These are phyloP conservation scores for Halophytophthora batemanensis DNA, from an alignment of 352 stramenopile genomes.

Conservation along the genomic window DNA sequence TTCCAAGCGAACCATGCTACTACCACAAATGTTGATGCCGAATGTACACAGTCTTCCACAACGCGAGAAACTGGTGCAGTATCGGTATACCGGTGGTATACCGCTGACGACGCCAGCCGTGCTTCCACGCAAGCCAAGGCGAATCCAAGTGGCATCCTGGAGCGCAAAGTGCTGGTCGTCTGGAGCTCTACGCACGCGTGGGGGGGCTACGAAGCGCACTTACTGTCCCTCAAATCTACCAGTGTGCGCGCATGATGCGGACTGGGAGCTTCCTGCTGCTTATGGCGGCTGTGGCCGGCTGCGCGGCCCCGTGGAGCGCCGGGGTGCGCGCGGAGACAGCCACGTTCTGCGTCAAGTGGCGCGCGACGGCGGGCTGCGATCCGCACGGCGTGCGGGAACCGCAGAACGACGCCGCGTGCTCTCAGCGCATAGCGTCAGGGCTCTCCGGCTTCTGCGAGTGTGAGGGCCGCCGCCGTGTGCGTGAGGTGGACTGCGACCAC, in stretches of 20 bases:
- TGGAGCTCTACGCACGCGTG: background rate
- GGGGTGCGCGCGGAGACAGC: slow-evolving; percentile 2
- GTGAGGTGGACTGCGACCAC: slow-evolving; percentile 74
- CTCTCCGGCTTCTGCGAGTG: slow-evolving; percentile 80
- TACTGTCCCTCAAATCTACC: background rate
- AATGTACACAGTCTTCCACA: background rate
- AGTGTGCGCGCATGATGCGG: slow-evolving; percentile 10
- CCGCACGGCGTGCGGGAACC: slow-evolving; percentile 64
- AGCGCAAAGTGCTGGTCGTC: slow-evolving; percentile 1
- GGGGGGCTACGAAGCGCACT: too few species aligned
- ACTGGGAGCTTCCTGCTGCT: slow-evolving; percentile 11
- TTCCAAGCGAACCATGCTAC: background rate
- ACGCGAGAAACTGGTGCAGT: too few species aligned
- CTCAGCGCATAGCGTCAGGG: slow-evolving; percentile 38
- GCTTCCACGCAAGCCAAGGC: slow-evolving; percentile 25
- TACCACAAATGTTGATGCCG: background rate
- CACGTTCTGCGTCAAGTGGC: slow-evolving; percentile 65
- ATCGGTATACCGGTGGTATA: slow-evolving; percentile 10
- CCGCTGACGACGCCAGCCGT: background rate
- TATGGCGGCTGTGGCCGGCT: slow-evolving; percentile 2
- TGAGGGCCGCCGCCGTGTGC: slow-evolving; percentile 68
- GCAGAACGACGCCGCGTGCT: slow-evolving; percentile 59
- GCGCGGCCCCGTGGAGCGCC: slow-evolving; percentile 1
- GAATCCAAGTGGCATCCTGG: slow-evolving; percentile 2
- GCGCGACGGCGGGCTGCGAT: slow-evolving; percentile 65